Base-by-base conservation (phyloP, 495 filamentous ascomycete species). In the Tetracladium setigerum region DNA sequence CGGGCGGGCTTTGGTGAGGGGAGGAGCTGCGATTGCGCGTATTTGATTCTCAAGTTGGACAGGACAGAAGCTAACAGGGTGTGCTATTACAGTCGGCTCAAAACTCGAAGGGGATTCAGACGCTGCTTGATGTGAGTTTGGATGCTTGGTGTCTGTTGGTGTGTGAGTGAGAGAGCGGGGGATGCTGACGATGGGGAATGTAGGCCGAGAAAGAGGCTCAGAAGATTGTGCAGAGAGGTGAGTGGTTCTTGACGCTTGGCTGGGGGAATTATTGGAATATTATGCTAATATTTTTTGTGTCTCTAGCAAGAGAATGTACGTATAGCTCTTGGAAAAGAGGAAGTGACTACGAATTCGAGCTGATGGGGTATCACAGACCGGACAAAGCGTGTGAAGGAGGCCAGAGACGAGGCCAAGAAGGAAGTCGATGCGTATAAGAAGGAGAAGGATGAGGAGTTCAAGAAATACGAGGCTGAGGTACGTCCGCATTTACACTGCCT, bases 201-300 rank as follows among this genome's bases (percentile, higher is more conserved):
- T 61, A 97, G 92, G 89, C 94, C 44, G 92, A 98, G 79, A 84
- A 88, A 72, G 92, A 98, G 70, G 92, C 92, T 55, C 89, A 95
- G 70, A 96, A 95, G 76, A 98, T 97, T 65, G 92, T 98, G 30
- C 90, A 96, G 66, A 86, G 90, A 83, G 82, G 89, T 92, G 60
- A 32, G 68, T 61, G 15, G 30, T 30, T 19, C 17, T 50, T 19
- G n/a, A n/a, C 35, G 16, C 14, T 32, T 15, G 12, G 22, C 9
- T 49, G 30, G 24, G 12, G 14, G 17, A 3, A 6, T 27, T 32
- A 42, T 32, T 47, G 27, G 38, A 17, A 18, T 41, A 5, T n/a
- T 18, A 35, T 44, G 61, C 64, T 74, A 47, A 73, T 59, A 50
- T 47, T 41, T 47, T 39, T 35, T 16, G 13, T 8, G 16, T 14